Conservation (phyloP, 163 green algal genomes). For the Chlorella variabilis region DNA sequence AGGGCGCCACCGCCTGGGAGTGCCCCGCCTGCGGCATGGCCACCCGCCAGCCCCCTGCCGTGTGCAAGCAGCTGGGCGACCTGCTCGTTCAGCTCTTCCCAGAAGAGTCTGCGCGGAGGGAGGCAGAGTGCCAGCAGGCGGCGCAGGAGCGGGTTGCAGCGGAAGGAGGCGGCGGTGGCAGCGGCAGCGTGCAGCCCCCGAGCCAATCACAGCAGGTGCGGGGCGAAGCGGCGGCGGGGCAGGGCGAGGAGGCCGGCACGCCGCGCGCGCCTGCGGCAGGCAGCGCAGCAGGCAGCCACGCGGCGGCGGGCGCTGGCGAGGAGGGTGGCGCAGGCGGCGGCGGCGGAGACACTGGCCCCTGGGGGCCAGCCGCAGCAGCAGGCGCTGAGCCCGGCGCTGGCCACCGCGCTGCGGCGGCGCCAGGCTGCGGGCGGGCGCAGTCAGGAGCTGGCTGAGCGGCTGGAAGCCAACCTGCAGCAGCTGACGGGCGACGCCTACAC, state of each 20-base stretch:
- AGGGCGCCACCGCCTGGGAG: background rate
- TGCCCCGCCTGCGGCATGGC: slow-evolving; percentile 42
- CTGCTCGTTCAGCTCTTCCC: slow-evolving; percentile 43
- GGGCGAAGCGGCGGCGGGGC: background rate
- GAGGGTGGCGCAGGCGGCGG: no score
- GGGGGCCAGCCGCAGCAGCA: background rate
- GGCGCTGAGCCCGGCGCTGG: slow-evolving; percentile 20
- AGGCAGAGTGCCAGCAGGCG: no score
- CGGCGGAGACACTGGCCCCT: no score
- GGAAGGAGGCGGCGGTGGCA: no score
- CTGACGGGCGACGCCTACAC: slow-evolving; percentile 35
- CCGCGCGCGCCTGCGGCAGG: background rate
- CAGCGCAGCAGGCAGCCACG: slow-evolving; percentile 2
- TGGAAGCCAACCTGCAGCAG: slow-evolving; percentile 11
- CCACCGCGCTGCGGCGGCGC: background rate
- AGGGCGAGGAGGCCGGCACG: background rate
- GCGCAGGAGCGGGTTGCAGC: no score
- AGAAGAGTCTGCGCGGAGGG: background rate
- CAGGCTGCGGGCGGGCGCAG: background rate
- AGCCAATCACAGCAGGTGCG: background rate
- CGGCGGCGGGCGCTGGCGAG: no score
- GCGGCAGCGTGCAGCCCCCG: background rate
- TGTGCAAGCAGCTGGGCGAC: slow-evolving; percentile 53
- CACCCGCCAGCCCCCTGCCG: background rate
- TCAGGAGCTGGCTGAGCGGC: background rate